Evolutionary conservation across 2,329 filamentous ascomycete species (phyloP), one percentile per base, ranked within the genome.

Genomic region (Albophoma yamanashiensis): DNA sequence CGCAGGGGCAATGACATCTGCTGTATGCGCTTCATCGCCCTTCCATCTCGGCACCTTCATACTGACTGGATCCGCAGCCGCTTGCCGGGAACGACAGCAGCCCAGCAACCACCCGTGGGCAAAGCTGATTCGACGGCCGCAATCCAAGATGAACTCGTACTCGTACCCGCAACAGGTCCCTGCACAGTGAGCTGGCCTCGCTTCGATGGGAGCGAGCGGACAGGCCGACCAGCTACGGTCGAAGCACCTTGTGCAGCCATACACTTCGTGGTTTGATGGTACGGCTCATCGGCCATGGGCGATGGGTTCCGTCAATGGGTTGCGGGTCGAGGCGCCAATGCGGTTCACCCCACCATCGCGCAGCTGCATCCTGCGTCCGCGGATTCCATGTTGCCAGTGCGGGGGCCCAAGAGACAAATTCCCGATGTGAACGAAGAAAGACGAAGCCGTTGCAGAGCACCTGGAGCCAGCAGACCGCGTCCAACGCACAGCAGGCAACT

Each of bases 1-100:
- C 61, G 38, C 61, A 77, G 75, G 70, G 75, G 75, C 62, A 74
- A 78, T 63, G 76, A 78, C 62, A 75, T 77, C 60, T 78, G 76
- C 65, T 74, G 75, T 77, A 74, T 66, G 75, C 73, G 58, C 60
- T 45, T 14, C 25, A 42, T 38, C 17, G 55, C n/a, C 1, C 27
- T 39, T 45, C 47, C 38, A 6, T 27, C 20, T n/a, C 22, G 53
- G 15, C 15, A 27, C 15, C 39, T 55, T 20, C 34, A 43, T 40
- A 64, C 67, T 69, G 63, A 70, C 63, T 56, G 39, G 59, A 31
- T 58, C 27, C 61, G 20, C 62, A 75, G 74, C 73, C 63, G 72
- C 73, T 31, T 75, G 73, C 62, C 72, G 73, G 34, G 73, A 75
- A 67, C 72, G 73, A 60, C 72, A 72, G 55, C 71, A 72, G 58